These are phyloP conservation scores for Fusarium algeriense DNA, from an alignment of 2,329 filamentous ascomycete species.

Conservation along the genomic window DNA sequence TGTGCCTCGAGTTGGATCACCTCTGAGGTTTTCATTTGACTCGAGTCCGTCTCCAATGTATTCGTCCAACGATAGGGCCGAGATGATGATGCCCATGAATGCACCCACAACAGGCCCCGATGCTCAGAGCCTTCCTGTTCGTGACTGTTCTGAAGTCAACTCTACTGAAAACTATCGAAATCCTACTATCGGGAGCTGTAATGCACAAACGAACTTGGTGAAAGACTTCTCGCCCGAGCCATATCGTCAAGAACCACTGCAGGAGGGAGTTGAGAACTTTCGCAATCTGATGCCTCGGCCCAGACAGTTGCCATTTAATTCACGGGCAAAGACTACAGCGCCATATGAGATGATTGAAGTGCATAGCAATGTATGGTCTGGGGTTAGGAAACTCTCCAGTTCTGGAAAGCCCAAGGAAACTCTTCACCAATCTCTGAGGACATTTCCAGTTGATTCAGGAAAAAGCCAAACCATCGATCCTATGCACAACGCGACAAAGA, in stretches of 20 bases:
- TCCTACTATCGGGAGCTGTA: neutral
- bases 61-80: neutral
- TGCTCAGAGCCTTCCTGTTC: neutral
- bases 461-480: neutral
- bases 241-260: neutral
- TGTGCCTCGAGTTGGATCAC: slow-evolving; percentile 47
- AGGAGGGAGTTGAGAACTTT: slow-evolving; percentile 30
- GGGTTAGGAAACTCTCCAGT: neutral
- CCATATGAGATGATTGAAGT: neutral
- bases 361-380: neutral
- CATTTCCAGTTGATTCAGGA: neutral
- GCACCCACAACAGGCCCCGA: neutral
- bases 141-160: neutral
- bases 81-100: neutral
- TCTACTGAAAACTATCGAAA: neutral
- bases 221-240: neutral
- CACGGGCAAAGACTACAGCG: neutral
- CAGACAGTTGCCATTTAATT: slow-evolving; percentile 48
- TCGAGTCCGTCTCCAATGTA: slow-evolving; percentile 2
- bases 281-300: slow-evolving; percentile 49
- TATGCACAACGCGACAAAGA: neutral
- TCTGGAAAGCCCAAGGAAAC: neutral
- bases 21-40: slow-evolving; percentile 41
- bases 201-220: slow-evolving; percentile 2
- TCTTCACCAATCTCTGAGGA: neutral